Evolutionary conservation across 176 grass and related monocot species (phyloP), one percentile per base, ranked within the genome.

Genomic region (Musa itinerans): DNA sequence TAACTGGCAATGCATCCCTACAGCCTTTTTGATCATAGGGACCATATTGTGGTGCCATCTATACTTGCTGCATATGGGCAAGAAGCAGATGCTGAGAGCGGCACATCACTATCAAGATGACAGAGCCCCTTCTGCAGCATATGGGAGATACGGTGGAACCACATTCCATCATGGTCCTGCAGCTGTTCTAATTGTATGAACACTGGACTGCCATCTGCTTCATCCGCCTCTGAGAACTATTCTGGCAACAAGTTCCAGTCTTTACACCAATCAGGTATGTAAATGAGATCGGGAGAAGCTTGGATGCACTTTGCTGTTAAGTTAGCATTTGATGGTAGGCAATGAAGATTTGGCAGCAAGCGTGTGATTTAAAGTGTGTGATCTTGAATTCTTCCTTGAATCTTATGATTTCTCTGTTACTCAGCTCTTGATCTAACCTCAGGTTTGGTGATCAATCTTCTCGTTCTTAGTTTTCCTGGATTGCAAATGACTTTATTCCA

Each of bases 151-250:
- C 0, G 77, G 69, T 2, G 76, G 74, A 26, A 50, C 11, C 21
- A 69, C 84, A 1, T 71, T 17, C 64, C 50, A 51, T 63, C 87
- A 1, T 52, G 27, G 4, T 29, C 73, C 1, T 43, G 66, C 16
- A 54, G 76, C 64, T 92, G 80, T 57, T 49, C 70, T 15, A 71
- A 52, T 52, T 89, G 74, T 0, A 53, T 24, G 0, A 67, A 79
- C 0, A 52, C 78, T 71, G 63, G 83, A 65, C 57, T 64, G 19
- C 83, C 86, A 22, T 51, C 73, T 24, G 27, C 69, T 71, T 27
- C 78, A n/a, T 78, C 67, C 10, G 77, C 20, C 69, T 89, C 89
- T 71, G 49, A 27, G 75, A 78, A 74, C 58, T 89, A 87, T 53
- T 2, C 76, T 57, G 82, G 81, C 69, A 74, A 68, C 4, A 63